Base-by-base conservation (phyloP, 1,284 basidiomycete genomes). In the Lentinula novae-zelandiae region DNA sequence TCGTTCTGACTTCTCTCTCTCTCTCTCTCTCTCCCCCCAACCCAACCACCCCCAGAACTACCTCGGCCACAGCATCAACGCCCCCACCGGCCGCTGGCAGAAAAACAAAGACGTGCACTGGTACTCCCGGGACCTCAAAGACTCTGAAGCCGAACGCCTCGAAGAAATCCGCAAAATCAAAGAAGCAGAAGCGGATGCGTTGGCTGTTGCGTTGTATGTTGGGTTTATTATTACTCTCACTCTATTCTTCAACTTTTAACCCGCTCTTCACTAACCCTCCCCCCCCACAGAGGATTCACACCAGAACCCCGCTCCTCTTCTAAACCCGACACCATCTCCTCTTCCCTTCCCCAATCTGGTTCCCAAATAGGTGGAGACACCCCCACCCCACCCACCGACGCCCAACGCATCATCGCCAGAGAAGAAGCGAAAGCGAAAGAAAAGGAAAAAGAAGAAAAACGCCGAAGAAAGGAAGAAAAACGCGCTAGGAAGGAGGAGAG, bases 21-120 rank as follows among this genome's bases (percentile, higher is more conserved):
- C 13, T 48, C 33, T 22, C 48, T n/a, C 60, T 15, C 57, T 44
- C 53, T 42, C 10, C 63, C 72, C 22, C 27, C 27, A 27, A 22
- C 27, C n/a, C n/a, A n/a, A 27, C 27, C 27, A 27, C 22, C 22
- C 22, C 1, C 27, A 95, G 87, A 89, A 95, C 73, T 96, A 96
- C 71, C 85, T 96, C 1, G 94, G 94, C 4, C 90, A 94, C 69
- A 93, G 93, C 64, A 87, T 96, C 74, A 95, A 96, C 68, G 94
- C 93, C 0, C 94, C 94, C 0, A 92, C 92, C 2, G 94, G 95
- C 3, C 80, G 95, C 64, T 96, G 94, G 94, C 94, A 96, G 75
- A 95, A 95, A 76, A 93, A 93, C 77, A 94, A 95, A 71, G 94
- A 96, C 68, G 78, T 96, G 17, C 94, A 96, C 70, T 96, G 94